A percentile compares a stretch with the other conserved stretches of the same genome.
phyloP scores from a whole-genome alignment of 2,329 filamentous ascomycete genomes.

The Alternaria metachromatica region DNA sequence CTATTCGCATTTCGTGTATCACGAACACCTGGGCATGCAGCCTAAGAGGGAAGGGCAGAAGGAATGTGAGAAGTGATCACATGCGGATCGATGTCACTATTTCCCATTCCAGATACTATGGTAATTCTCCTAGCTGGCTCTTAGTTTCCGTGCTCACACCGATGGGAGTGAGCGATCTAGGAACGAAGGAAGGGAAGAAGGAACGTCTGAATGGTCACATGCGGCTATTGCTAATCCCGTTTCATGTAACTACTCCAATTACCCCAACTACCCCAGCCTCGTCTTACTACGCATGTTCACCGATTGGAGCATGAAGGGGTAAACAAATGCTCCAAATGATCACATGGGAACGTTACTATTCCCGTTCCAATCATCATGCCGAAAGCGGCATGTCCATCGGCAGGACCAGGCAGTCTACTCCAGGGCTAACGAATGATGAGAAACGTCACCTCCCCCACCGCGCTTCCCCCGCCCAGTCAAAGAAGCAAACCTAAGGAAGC shows the following conservation, averaged over 20 bases:
- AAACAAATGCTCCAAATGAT: neutral
- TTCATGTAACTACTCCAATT: neutral
- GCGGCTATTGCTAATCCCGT: neutral
- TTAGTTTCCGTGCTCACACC: neutral
- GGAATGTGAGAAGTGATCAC: neutral
- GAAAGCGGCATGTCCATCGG: neutral
- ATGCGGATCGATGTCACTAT: neutral
- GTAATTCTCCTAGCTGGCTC: neutral
- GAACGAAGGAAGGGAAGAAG: neutral
- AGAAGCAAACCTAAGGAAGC: neutral
- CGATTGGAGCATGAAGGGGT: neutral
- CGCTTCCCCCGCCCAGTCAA: neutral
- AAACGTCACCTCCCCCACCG: neutral
- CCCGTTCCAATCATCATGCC: neutral
- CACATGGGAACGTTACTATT: neutral
- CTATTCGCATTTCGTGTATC: too few species aligned
- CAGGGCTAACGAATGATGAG: neutral
- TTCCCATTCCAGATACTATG: neutral
- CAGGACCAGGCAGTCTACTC: neutral
- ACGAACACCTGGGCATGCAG: too few species aligned
- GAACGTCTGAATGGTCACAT: neutral
- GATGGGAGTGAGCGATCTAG: neutral
- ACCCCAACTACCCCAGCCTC: too few species aligned
- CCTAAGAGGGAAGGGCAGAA: too few species aligned
- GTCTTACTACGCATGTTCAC: too few species aligned